Evolutionary conservation across 768 basidiomycete species (phyloP).

Genomic region (Coprinopsis cinerea): DNA sequence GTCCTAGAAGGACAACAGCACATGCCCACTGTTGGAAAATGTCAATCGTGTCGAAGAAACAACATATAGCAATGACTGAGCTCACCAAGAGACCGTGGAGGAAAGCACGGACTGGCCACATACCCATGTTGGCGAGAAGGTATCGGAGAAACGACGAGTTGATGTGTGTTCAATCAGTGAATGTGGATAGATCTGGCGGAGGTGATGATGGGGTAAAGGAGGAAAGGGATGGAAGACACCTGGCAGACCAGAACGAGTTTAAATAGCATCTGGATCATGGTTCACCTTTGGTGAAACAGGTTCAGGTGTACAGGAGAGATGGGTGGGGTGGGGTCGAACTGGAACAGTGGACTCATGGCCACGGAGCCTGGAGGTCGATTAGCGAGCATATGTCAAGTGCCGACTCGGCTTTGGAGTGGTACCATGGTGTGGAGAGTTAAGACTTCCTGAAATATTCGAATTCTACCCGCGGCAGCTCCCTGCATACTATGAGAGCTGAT

Average conservation of each 20-base stretch:
- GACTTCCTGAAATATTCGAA: no score
- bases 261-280: background rate
- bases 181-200: background rate
- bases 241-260: background rate
- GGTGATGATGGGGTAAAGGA: background rate
- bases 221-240: background rate
- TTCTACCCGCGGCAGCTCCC: no score
- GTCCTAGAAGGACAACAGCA: slow-evolving; percentile 33
- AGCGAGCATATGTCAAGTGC: no score
- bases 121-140: background rate
- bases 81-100: background rate
- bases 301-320: background rate
- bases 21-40: slow-evolving; percentile 27
- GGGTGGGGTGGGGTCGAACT: background rate
- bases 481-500: no score
- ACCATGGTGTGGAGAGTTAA: no score
- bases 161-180: background rate
- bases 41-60: background rate
- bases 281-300: background rate
- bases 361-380: no score
- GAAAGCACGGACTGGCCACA: background rate
- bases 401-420: no score
- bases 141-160: background rate
- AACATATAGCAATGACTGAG: background rate
- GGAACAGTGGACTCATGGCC: background rate